Conservation (phyloP, 352 stramenopile species). For the Phytophthora agathidicida region DNA sequence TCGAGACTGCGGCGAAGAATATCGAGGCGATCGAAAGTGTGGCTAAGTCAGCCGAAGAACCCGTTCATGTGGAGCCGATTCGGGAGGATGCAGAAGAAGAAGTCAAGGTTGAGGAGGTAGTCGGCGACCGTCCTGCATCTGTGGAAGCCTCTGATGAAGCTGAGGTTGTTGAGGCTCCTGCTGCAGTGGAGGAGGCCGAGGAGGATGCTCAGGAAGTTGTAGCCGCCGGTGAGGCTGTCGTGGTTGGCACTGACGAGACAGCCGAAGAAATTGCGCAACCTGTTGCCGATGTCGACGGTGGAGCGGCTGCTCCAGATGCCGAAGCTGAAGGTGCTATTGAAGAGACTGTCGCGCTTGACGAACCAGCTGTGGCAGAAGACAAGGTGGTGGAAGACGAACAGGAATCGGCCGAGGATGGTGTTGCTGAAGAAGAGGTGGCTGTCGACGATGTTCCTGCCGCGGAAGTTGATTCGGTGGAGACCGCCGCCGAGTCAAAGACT, state of each 20-base stretch:
- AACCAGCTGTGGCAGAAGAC: background rate
- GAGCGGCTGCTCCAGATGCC: background rate
- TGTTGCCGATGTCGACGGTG: background rate
- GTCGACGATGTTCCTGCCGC: conserved; percentile 1
- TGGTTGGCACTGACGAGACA: background rate
- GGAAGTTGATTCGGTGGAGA: conserved; percentile 6
- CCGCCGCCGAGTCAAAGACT: background rate
- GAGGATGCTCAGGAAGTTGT: background rate
- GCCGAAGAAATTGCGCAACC: background rate
- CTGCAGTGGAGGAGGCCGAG: background rate
- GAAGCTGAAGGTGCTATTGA: background rate
- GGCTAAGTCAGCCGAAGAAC: background rate
- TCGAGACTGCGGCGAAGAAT: conserved; percentile 16
- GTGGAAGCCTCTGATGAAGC: background rate
- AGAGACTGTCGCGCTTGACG: background rate
- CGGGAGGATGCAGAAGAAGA: conserved; percentile 2
- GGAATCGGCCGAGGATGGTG: background rate
- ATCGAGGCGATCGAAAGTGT: conserved; percentile 15
- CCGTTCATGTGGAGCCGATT: background rate
- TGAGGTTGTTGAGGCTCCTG: background rate
- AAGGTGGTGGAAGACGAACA: background rate
- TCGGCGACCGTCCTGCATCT: background rate
- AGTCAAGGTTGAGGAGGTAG: background rate
- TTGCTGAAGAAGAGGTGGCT: background rate
- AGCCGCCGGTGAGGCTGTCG: background rate